Evolutionary conservation across 2,329 filamentous ascomycete species (phyloP).

Genomic region (Talaromyces piceae): DNA sequence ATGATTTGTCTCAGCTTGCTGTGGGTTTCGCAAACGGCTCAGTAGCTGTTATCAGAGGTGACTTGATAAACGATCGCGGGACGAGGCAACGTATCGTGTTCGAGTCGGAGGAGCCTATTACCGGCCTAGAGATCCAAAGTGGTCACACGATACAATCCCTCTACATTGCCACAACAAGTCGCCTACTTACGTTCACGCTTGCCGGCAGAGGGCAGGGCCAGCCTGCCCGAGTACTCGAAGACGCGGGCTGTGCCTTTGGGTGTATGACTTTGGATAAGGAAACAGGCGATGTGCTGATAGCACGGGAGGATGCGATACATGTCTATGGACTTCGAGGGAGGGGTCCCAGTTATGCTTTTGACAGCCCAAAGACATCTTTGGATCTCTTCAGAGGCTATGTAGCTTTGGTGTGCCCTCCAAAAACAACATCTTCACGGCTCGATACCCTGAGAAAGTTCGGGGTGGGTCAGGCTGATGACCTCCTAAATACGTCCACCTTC

Average conservation of each 20-base stretch:
- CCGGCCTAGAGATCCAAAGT: conserved; percentile 71
- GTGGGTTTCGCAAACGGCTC: conserved; percentile 94
- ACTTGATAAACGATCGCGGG: conserved; percentile 89
- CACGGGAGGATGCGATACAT: conserved; percentile 89
- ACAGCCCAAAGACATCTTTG: conserved; percentile 79
- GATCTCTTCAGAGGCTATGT: conserved; percentile 78
- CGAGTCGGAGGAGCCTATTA: conserved; percentile 94
- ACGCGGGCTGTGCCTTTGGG: conserved; percentile 81
- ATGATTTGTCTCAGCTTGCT: conserved; percentile 85
- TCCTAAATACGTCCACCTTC: conserved; percentile 83
- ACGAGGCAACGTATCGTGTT: conserved; percentile 91
- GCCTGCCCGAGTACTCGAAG: conserved; percentile 79
- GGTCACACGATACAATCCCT: conserved; percentile 60
- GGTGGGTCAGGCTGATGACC: conserved; percentile 61
- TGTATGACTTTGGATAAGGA: conserved; percentile 84
- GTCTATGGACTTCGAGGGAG: conserved; percentile 81
- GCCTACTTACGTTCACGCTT: conserved; percentile 79
- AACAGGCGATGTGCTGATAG: conserved; percentile 82
- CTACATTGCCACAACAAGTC: conserved; percentile 84
- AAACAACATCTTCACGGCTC: conserved; percentile 44
- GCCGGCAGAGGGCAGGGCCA: conserved; percentile 84
- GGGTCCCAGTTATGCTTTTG: conserved; percentile 82
- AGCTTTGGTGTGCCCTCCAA: conserved; percentile 74
- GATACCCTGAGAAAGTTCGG: conserved; percentile 68
- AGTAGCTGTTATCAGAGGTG: conserved; percentile 86